Evolutionary conservation across 2,329 filamentous ascomycete genomes (phyloP), one percentile per base, ranked within the genome.

Genomic region (Sporothrix dimorphospora): DNA sequence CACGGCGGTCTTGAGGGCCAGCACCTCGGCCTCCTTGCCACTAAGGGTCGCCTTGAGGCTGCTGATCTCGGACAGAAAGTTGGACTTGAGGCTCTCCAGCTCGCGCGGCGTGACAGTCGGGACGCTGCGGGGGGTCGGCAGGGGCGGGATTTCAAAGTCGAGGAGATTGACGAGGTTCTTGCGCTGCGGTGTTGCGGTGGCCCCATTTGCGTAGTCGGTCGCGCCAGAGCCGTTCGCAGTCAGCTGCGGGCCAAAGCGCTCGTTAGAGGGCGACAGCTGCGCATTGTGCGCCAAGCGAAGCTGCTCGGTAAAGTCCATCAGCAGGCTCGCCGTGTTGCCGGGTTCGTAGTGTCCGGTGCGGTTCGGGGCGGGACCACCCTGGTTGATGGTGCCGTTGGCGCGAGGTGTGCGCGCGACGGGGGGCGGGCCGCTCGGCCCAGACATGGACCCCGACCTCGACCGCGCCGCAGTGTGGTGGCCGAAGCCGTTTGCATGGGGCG

Each of bases 71-170:
- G 94, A 97, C 69, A 97, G 86, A 77, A 97, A 97, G 30, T 88
- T 88, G 0, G 94, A 98, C 80, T 98, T 98, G 73, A 98, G 86
- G 16, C 92, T 93, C 79, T 99, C 96, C 2, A 98, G 85, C 82
- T 99, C 96, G 45, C 96, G 90, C 1, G 96, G 93, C 1, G 94
- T 97, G 76, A 98, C 92, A 9, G 91, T 93, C 0, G 96, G 96
- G 49, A 98, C 88, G 71, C 94, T 97, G 74, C 95, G 90, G 16
- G 96, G 96, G 0, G 96, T 98, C 1, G 95, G 94, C 76, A 94
- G 90, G 0, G 95, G 94, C n/a, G 94, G 94, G 11, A 98, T 92
- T 77, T 98, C 96, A 79, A 97, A 96, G 81, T 97, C 94, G 63
- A 97, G 88, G 57, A 96, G 87, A 77, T 91, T 93, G 45, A 89